Conservation (phyloP, 2,329 filamentous ascomycete genomes). For the Plectosphaerella plurivora region DNA sequence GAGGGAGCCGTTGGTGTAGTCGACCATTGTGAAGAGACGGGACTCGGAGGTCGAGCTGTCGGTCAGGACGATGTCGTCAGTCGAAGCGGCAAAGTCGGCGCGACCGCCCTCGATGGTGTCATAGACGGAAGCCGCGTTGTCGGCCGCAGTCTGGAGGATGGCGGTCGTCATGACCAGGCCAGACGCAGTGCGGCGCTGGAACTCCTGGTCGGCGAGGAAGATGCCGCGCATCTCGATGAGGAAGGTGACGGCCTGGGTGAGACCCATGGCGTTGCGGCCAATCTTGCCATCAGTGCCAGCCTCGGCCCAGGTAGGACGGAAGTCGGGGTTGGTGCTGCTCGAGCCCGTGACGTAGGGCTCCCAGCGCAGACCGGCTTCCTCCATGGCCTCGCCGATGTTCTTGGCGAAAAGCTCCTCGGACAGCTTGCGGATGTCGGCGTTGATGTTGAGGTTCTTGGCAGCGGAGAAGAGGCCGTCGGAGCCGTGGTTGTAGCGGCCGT, state of each 20-base stretch:
- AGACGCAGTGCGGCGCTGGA: conserved; percentile 23
- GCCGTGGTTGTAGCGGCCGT: conserved; percentile 9
- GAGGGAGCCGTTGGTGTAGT: conserved; percentile 16
- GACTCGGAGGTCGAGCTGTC: conserved; percentile 14
- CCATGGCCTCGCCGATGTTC: conserved; percentile 22
- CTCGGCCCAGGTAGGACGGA: conserved; percentile 13
- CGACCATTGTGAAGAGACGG: conserved; percentile 19
- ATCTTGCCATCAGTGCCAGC: conserved; percentile 18
- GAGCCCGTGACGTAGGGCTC: conserved; percentile 21
- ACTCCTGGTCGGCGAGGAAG: conserved; percentile 23
- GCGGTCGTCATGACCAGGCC: conserved; percentile 17
- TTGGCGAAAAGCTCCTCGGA: conserved; percentile 22
- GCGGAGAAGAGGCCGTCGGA: conserved; percentile 24
- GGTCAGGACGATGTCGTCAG: conserved; percentile 19
- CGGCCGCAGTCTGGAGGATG: conserved; percentile 18
- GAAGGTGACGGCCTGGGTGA: conserved; percentile 19
- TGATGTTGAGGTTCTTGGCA: conserved; percentile 27
- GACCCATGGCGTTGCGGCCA: conserved; percentile 18
- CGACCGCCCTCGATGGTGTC: conserved; percentile 16
- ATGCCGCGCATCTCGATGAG: conserved; percentile 22
- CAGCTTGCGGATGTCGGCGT: conserved; percentile 20
- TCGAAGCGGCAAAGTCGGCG: conserved; percentile 12
- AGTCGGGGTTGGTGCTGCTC: conserved; percentile 2
- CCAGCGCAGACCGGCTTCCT: conserved; percentile 20
- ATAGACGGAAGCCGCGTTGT: conserved; percentile 14